Conservation (phyloP, 2,329 filamentous ascomycete genomes). For the Aspergillus proliferans region DNA sequence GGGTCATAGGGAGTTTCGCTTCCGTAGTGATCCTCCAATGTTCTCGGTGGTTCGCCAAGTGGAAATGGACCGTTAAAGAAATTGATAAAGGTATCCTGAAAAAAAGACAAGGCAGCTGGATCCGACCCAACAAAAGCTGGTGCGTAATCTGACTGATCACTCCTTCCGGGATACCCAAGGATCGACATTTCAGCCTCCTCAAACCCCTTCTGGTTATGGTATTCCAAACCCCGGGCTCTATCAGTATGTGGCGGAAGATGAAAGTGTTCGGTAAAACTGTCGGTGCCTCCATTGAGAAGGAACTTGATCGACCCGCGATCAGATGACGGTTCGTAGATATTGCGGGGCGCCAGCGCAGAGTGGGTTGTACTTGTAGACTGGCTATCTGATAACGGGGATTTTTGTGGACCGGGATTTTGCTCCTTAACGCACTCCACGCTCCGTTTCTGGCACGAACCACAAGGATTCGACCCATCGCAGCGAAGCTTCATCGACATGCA, state of each 20-base stretch:
- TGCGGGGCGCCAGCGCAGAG: slow-evolving; percentile 2
- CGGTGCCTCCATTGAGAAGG: slow-evolving; percentile 40
- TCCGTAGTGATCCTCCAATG: slow-evolving; percentile 15
- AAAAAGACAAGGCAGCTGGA: slow-evolving; percentile 21
- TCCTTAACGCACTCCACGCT: slow-evolving; percentile 36
- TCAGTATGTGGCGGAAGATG: slow-evolving; percentile 38
- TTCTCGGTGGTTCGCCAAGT: slow-evolving; percentile 17
- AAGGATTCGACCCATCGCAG: slow-evolving; percentile 41
- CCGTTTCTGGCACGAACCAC: slow-evolving; percentile 40
- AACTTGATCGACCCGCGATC: slow-evolving; percentile 44
- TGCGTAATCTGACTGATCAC: slow-evolving; percentile 10
- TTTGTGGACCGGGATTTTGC: slow-evolving; percentile 11
- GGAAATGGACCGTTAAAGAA: slow-evolving; percentile 33
- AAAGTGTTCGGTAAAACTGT: slow-evolving; percentile 42
- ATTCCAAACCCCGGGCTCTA: slow-evolving; percentile 30
- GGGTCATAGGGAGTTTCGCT: slow-evolving; percentile 15
- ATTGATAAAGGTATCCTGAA: slow-evolving; percentile 31
- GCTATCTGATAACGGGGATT: neutral
- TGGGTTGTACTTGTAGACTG: neutral
- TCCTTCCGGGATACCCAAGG: slow-evolving; percentile 13
- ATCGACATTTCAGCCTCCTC: slow-evolving; percentile 16
- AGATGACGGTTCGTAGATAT: slow-evolving; percentile 26
- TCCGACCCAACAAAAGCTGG: slow-evolving; percentile 20
- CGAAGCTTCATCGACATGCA: slow-evolving; percentile 45
- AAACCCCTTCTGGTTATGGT: slow-evolving; percentile 25